phyloP scores from a whole-genome alignment of 2,329 filamentous ascomycete species.

The Neofusicoccum umdonicola region DNA sequence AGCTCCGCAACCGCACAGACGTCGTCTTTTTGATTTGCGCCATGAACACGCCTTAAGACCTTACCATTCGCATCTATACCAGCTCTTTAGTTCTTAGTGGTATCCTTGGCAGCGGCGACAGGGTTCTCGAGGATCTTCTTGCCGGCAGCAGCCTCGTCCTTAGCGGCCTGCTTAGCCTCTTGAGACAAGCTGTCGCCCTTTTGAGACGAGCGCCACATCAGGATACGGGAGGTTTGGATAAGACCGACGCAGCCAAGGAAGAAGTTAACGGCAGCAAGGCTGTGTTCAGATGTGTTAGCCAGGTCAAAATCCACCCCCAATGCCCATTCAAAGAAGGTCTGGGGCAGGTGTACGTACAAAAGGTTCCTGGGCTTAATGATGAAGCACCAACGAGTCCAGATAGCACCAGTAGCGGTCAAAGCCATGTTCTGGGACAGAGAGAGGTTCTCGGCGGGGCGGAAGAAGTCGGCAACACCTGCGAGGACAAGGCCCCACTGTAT shows the following conservation, averaged over 20 bases:
- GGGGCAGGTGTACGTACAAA: constrained; percentile 57
- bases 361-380: constrained; percentile 93
- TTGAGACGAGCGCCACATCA: constrained; percentile 60
- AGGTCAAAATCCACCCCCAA: background rate
- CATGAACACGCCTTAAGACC: background rate
- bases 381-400: constrained; percentile 99
- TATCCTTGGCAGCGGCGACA: constrained; percentile 30
- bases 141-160: constrained; percentile 38
- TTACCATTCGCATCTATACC: background rate
- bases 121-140: constrained; percentile 32
- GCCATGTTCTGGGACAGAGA: constrained; percentile 90
- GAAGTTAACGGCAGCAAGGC: constrained; percentile 94
- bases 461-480: constrained; percentile 87
- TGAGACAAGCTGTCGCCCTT: constrained; percentile 48
- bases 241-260: constrained; percentile 88
- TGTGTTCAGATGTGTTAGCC: constrained; percentile 34
- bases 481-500: constrained; percentile 87
- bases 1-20: background rate
- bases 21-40: background rate
- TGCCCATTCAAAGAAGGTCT: background rate
- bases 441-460: constrained; percentile 86
- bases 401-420: constrained; percentile 83
- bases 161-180: constrained; percentile 42
- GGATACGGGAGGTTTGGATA: constrained; percentile 77
- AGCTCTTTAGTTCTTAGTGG: constrained; percentile 7